A percentile compares a stretch with the other conserved stretches of the same genome.
Evolutionary conservation across 2,329 filamentous ascomycete species (phyloP).

Genomic region (Parascedosporium putredinis): DNA sequence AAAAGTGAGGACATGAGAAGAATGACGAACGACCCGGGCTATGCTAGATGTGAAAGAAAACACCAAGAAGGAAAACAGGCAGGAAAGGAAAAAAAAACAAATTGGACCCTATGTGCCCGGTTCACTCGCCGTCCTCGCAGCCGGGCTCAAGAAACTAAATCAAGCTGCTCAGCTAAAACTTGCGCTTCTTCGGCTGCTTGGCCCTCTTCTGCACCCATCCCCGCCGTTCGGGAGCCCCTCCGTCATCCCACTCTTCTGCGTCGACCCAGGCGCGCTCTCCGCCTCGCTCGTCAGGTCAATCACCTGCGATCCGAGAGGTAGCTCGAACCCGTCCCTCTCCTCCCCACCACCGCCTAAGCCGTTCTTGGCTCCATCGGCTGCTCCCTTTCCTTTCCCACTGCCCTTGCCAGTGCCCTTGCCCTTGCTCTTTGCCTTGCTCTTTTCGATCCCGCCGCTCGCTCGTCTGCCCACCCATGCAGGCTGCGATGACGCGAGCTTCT

Average conservation of each 20-base stretch:
- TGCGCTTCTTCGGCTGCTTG: neutral
- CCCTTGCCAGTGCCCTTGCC: neutral
- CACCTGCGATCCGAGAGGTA: constrained; percentile 5
- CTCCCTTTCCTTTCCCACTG: neutral
- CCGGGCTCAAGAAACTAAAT: neutral
- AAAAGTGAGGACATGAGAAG: too few species aligned
- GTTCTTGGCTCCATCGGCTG: too few species aligned
- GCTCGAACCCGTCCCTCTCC: neutral
- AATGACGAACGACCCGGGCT: too few species aligned
- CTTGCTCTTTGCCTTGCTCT: neutral
- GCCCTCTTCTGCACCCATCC: constrained; percentile 2
- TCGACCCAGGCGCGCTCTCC: neutral
- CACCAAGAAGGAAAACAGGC: too few species aligned
- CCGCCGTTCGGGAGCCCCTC: neutral
- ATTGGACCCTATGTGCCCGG: neutral
- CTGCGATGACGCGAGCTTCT: neutral
- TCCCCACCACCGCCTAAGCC: too few species aligned
- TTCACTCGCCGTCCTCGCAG: neutral
- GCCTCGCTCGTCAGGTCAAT: constrained; percentile 5
- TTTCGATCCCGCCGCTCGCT: neutral
- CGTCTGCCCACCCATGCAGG: neutral
- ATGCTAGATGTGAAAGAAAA: too few species aligned
- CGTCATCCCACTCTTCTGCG: constrained; percentile 1
- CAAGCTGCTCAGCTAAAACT: neutral
- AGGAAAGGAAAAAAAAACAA: neutral